Evolutionary conservation across 805 yeast genomes (phyloP).

Genomic region (Ogataea neopini): DNA sequence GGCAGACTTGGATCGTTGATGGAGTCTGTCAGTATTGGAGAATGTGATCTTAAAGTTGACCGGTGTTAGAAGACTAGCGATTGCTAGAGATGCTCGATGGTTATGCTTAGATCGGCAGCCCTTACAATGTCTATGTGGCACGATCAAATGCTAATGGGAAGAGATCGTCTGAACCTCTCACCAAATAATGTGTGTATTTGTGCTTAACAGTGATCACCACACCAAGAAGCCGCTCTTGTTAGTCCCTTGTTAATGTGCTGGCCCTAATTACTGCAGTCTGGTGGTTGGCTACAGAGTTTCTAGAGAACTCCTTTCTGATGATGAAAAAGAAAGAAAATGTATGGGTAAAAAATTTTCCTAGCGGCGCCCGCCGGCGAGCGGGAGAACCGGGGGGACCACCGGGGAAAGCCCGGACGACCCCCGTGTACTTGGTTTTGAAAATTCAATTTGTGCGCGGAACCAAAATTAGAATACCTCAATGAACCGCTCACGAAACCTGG

Average conservation of each 20-base stretch:
- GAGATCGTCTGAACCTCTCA: constrained; percentile 2
- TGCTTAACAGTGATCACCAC: constrained; percentile 2
- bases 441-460: neutral
- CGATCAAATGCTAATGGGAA: neutral
- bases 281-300: constrained; percentile 1
- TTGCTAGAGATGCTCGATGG: neutral
- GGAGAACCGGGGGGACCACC: constrained; percentile 1
- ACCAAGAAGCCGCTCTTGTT: neutral
- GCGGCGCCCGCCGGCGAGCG: constrained; percentile 6
- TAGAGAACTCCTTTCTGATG: constrained; percentile 10
- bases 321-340: constrained; percentile 11
- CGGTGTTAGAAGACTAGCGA: neutral
- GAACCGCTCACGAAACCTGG: neutral
- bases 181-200: neutral
- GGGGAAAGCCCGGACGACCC: neutral
- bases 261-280: neutral
- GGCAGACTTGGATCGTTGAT: neutral
- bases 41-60: neutral
- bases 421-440: neutral
- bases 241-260: constrained; percentile 3
- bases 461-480: constrained; percentile 5
- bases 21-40: neutral
- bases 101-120: constrained; percentile 6
- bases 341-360: constrained; percentile 10
- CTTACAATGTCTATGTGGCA: constrained; percentile 1